Base-by-base conservation (phyloP, 2,329 filamentous ascomycete species). In the Neocatenulostroma microsporum region DNA sequence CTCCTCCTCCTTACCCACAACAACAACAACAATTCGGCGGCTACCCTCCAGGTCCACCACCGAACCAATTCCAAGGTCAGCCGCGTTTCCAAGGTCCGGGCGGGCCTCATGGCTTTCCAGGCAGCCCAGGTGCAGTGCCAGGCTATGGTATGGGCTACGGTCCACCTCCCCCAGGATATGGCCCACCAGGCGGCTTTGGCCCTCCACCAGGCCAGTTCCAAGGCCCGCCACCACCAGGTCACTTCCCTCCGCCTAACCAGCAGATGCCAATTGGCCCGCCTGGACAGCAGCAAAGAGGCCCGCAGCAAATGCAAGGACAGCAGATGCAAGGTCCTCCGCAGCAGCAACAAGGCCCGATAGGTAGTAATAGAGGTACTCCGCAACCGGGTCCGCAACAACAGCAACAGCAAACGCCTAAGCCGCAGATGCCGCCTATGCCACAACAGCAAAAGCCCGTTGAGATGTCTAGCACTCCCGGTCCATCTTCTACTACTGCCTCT, bases 81-180 rank as follows among this genome's bases (percentile, higher is more conserved):
- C 63, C 66, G 30, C 65, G 67, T 34, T 69, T 69, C 37, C 63
- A 63, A 39, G 66, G 66, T 11, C 55, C 55, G 11, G 56, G 56
- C n/a, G 59, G 58, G 31, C 56, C 56, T 23, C 67, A 64, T 50
- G 64, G 62, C 26, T 71, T 70, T 44, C 66, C 59, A 35, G 60
- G 58, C 11, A 50, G 48, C 24, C 61, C 61, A 28, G 59, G 60
- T 27, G 62, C 64, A 27, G 66, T 67, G 37, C 81, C 81, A 46
- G 76, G 75, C 13, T 86, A 81, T 51, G 49, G 49, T 1, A 47
- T 51, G 47, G 46, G 40, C 29, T 93, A 87, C 58, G 83, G 82
- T 45, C 80, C 78, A 12, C 83, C 30, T 23, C 27, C 78, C 28
- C 48, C 50, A 21, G 56, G 59, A 27, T 58, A 57, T 34, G 53